Conservation (phyloP, 2,329 filamentous ascomycete genomes). For the Claviceps sp. region DNA sequence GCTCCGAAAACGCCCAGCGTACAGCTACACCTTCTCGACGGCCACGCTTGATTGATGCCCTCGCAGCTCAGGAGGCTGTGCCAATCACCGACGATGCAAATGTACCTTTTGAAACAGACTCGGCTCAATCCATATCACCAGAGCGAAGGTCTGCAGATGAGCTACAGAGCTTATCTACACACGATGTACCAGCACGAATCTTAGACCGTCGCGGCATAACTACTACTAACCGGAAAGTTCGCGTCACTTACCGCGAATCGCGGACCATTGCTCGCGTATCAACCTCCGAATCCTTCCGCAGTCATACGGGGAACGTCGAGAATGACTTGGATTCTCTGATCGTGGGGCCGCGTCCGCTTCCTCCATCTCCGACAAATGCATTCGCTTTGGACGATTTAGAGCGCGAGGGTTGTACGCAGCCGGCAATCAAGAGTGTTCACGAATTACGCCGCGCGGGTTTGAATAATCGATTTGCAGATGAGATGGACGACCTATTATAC, state of each 20-base stretch:
- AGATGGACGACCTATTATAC: conserved; percentile 50
- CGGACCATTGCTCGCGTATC: conserved; percentile 17
- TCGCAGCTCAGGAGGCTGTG: conserved; percentile 6
- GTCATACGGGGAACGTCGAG: conserved; percentile 2
- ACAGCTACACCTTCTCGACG: conserved; percentile 2
- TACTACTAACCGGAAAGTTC: conserved; percentile 18
- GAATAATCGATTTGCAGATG: conserved; percentile 51
- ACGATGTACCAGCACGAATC: conserved; percentile 10
- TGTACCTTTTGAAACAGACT: not conserved
- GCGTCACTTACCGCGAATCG: conserved; percentile 22
- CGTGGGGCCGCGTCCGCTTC: conserved; percentile 10
- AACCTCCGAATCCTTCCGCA: conserved; percentile 12
- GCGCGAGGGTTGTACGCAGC: conserved; percentile 27
- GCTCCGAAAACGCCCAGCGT: not conserved
- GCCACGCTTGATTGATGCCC: conserved; percentile 9
- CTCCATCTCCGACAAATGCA: conserved; percentile 12
- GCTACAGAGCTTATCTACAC: conserved; percentile 1
- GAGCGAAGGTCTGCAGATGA: not conserved
- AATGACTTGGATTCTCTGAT: conserved; percentile 11
- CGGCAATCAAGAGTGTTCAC: conserved; percentile 48
- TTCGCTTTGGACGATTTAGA: conserved; percentile 20
- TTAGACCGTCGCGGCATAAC: conserved; percentile 14
- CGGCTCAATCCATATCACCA: not conserved
- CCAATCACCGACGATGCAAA: not conserved
- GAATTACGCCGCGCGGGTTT: conserved; percentile 53